Conservation (phyloP, 495 filamentous ascomycete species). For the Penicillium nucicola region DNA sequence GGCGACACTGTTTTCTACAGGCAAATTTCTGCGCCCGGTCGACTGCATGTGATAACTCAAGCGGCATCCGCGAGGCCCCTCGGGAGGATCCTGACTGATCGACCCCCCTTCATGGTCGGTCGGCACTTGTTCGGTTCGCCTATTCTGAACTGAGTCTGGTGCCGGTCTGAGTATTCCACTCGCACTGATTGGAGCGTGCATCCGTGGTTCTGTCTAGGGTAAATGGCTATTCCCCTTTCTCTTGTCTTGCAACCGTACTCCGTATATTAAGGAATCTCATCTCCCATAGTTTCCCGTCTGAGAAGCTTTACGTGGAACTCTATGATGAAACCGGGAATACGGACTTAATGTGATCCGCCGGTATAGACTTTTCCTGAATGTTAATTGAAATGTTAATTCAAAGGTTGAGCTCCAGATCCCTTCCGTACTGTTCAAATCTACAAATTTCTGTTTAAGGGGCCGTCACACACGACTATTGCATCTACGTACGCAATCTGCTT, state of each 20-base stretch:
- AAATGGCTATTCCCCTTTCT: conserved; percentile 3
- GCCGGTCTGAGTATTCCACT: conserved; percentile 16
- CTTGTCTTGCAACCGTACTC: neutral
- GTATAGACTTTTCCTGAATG: neutral
- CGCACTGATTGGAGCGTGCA: conserved; percentile 15
- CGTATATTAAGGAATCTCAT: neutral
- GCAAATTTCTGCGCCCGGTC: neutral
- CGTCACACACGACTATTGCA: neutral
- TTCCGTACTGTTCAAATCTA: too few species aligned
- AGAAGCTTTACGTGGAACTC: neutral
- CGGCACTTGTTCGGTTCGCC: conserved; percentile 27
- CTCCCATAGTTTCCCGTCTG: neutral
- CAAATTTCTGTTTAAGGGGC: too few species aligned
- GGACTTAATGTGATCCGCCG: conserved; percentile 2
- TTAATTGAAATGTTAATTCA: neutral
- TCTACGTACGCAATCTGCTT: neutral
- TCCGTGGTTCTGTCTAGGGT: conserved; percentile 15
- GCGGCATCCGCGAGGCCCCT: conserved; percentile 21
- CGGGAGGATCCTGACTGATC: conserved; percentile 20
- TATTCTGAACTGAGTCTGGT: conserved; percentile 1
- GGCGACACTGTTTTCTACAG: too few species aligned
- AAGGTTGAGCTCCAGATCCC: neutral
- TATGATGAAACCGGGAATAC: conserved; percentile 6
- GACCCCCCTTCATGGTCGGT: conserved; percentile 8
- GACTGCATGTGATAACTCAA: conserved; percentile 12